Evolutionary conservation across 2,329 filamentous ascomycete species (phyloP).

Genomic region (Bertia moriformis): DNA sequence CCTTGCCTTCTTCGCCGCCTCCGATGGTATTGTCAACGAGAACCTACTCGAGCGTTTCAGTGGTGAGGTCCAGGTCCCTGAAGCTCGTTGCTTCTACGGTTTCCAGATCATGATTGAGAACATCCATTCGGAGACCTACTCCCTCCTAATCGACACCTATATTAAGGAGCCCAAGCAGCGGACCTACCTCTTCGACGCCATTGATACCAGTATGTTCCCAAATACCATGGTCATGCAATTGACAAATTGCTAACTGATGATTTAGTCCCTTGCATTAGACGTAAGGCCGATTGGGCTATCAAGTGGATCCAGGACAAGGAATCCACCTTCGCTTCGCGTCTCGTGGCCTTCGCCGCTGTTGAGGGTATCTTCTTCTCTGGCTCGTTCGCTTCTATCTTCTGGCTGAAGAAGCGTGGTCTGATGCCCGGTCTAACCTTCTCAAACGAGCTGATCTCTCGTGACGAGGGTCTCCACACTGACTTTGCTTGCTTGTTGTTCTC

Average conservation of each 20-base stretch:
- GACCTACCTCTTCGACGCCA: slow-evolving; percentile 90
- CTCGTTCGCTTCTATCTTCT: slow-evolving; percentile 98
- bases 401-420: slow-evolving; percentile 98
- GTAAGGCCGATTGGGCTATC: slow-evolving; percentile 97
- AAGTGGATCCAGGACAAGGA: slow-evolving; percentile 87
- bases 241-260: slow-evolving; percentile 24
- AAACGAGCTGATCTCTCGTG: slow-evolving; percentile 98
- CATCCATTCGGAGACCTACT: slow-evolving; percentile 99
- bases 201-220: slow-evolving; percentile 76
- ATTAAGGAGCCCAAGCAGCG: slow-evolving; percentile 95
- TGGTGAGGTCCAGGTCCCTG: slow-evolving; percentile 87
- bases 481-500: slow-evolving; percentile 96
- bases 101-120: slow-evolving; percentile 99
- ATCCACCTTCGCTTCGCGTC: slow-evolving; percentile 86
- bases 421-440: slow-evolving; percentile 98
- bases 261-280: slow-evolving; percentile 86
- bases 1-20: slow-evolving; percentile 96
- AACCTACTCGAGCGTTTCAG: slow-evolving; percentile 98
- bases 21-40: slow-evolving; percentile 98
- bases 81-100: slow-evolving; percentile 98
- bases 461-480: slow-evolving; percentile 98
- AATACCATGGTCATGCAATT: slow-evolving; percentile 36
- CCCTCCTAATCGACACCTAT: slow-evolving; percentile 95
- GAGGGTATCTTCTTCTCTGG: slow-evolving; percentile 99
- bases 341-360: slow-evolving; percentile 91